Evolutionary conservation across 768 basidiomycete species (phyloP).

Genomic region (Ramaria rubella): DNA sequence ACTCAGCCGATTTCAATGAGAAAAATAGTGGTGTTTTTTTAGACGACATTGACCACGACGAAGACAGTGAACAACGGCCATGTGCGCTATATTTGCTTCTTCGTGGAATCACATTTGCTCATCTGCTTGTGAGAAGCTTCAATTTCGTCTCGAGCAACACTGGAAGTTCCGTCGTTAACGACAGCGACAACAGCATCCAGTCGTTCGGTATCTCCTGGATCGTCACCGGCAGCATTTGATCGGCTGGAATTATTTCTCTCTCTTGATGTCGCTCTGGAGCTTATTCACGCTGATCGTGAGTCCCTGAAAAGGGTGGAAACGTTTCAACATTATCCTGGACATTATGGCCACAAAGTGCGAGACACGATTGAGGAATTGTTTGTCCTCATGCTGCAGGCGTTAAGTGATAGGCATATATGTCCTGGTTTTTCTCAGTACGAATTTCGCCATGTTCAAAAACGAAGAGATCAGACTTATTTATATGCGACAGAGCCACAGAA

Average conservation of each 20-base stretch:
- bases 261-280: constrained; percentile 81
- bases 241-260: constrained; percentile 85
- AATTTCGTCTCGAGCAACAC: constrained; percentile 11
- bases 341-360: constrained; percentile 78
- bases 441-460: background rate
- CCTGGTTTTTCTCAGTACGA: constrained; percentile 72
- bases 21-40: constrained; percentile 6
- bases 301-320: constrained; percentile 88
- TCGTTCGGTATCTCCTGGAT: constrained; percentile 15
- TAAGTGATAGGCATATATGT: constrained; percentile 72
- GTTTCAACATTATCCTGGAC: constrained; percentile 81
- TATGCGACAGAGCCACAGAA: constrained; percentile 61
- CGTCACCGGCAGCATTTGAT: constrained; percentile 27
- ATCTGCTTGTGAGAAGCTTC: constrained; percentile 1
- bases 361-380: constrained; percentile 96
- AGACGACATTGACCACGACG: constrained; percentile 2
- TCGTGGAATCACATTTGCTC: background rate
- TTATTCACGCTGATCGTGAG: constrained; percentile 91
- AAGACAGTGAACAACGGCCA: background rate
- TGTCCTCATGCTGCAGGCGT: constrained; percentile 69
- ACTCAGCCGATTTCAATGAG: background rate
- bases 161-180: background rate
- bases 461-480: background rate
- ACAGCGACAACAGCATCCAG: constrained; percentile 15
- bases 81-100: background rate